Percentiles rank a stretch among this genome's conserved stretches.
Evolutionary conservation across 345 rosid genomes (phyloP).

Genomic region (Firmiana major): DNA sequence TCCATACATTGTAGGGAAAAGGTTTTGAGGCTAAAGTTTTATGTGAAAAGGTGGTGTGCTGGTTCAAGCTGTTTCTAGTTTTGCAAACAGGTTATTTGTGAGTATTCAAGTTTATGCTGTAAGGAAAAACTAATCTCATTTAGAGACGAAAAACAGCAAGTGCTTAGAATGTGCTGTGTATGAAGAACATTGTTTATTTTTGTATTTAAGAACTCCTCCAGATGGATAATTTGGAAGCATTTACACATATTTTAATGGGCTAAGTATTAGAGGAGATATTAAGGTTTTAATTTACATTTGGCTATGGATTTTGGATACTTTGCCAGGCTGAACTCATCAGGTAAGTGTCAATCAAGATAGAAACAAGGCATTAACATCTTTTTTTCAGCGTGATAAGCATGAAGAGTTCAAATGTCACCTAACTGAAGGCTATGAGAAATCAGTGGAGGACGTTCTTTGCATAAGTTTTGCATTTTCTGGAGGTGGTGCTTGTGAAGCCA

Average conservation of each 20-base stretch:
- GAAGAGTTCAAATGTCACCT: slow-evolving; percentile 7
- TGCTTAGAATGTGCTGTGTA: slow-evolving; percentile 38
- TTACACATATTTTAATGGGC: slow-evolving; percentile 20
- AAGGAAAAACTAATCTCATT: slow-evolving; percentile 29
- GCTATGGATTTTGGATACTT: slow-evolving; percentile 19
- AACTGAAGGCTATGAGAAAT: slow-evolving; percentile 14
- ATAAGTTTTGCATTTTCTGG: not conserved
- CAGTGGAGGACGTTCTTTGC: slow-evolving; percentile 3
- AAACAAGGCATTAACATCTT: slow-evolving; percentile 12
- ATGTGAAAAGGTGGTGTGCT: slow-evolving; percentile 25
- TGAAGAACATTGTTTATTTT: slow-evolving; percentile 23
- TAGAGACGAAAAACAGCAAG: slow-evolving; percentile 32
- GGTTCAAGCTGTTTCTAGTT: slow-evolving; percentile 31
- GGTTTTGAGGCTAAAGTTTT: slow-evolving; percentile 14
- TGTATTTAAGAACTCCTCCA: slow-evolving; percentile 16
- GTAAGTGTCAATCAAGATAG: slow-evolving; percentile 17
- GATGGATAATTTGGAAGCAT: slow-evolving; percentile 26
- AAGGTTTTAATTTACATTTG: slow-evolving; percentile 15
- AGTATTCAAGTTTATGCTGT: slow-evolving; percentile 33
- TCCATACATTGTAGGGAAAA: slow-evolving; percentile 9
- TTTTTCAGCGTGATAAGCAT: slow-evolving; percentile 1
- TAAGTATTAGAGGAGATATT: slow-evolving; percentile 12
- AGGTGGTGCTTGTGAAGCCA: slow-evolving; percentile 6
- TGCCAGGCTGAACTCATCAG: slow-evolving; percentile 20
- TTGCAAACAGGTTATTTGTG: slow-evolving; percentile 25